A percentile compares a stretch with the other conserved stretches of the same genome.
Conservation (phyloP, 257 asterid species). For the Avicennia marina region DNA sequence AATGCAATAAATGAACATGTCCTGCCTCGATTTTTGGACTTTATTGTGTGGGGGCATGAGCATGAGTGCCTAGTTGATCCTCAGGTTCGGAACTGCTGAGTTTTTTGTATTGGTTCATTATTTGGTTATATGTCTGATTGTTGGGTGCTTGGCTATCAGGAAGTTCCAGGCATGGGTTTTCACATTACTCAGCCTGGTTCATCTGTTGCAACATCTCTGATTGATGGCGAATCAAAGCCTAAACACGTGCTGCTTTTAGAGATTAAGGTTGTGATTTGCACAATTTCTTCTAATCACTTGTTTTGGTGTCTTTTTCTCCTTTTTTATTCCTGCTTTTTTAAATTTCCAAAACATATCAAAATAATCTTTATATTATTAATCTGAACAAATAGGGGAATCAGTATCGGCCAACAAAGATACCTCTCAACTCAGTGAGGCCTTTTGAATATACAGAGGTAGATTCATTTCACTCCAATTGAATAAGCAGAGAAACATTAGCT, state of each 20-base stretch:
- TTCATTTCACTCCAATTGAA: slow-evolving; percentile 19
- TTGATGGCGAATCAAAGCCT: slow-evolving; percentile 97
- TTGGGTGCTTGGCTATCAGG: slow-evolving; percentile 44
- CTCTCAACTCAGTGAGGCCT: slow-evolving; percentile 88
- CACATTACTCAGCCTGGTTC: slow-evolving; percentile 99
- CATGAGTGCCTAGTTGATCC: slow-evolving; percentile 99
- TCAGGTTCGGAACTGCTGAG: slow-evolving; percentile 48
- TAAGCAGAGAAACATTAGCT: slow-evolving; percentile 21
- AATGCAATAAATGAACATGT: slow-evolving; percentile 98
- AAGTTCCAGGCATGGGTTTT: slow-evolving; percentile 99
- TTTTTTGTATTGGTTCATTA: slow-evolving; percentile 11
- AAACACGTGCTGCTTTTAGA: slow-evolving; percentile 94
- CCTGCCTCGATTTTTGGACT: slow-evolving; percentile 92
- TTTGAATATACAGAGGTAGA: slow-evolving; percentile 91
- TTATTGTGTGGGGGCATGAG: slow-evolving; percentile 98
- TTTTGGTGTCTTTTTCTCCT: background rate
- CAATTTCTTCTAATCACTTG: slow-evolving; percentile 6
- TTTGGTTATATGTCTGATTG: slow-evolving; percentile 20
- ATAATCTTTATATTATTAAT: slow-evolving; percentile 17
- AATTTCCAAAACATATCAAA: slow-evolving; percentile 6
- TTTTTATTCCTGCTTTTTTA: slow-evolving; percentile 5
- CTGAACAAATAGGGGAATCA: slow-evolving; percentile 71
- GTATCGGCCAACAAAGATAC: slow-evolving; percentile 94
- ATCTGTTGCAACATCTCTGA: slow-evolving; percentile 93
- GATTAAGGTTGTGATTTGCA: slow-evolving; percentile 60